phyloP scores from a whole-genome alignment of 805 yeast genomes.

The Ogataea pilisensis region DNA sequence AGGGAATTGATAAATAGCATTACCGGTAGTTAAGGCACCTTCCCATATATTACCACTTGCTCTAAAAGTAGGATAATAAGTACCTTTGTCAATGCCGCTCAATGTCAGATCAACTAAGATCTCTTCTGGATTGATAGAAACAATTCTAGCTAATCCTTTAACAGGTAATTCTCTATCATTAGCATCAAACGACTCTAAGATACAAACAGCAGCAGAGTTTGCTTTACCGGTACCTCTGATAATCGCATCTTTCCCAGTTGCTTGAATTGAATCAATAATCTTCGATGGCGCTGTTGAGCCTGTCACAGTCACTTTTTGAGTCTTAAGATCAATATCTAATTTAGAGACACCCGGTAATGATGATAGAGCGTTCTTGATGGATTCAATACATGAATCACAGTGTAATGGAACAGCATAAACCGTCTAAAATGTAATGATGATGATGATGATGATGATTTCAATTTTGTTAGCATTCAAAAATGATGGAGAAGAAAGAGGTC shows the following conservation, averaged over 20 bases:
- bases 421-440: conserved; percentile 40
- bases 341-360: conserved; percentile 46
- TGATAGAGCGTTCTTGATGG: conserved; percentile 51
- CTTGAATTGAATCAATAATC: conserved; percentile 63
- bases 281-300: conserved; percentile 76
- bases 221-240: conserved; percentile 88
- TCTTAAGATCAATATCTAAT: conserved; percentile 52
- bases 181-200: conserved; percentile 66
- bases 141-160: conserved; percentile 83
- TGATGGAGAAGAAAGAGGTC: too few relatives aligned
- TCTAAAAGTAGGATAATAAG: conserved; percentile 66
- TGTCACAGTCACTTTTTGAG: conserved; percentile 60
- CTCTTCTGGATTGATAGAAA: conserved; percentile 52
- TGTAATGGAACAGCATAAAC: conserved; percentile 85
- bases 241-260: conserved; percentile 82
- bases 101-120: conserved; percentile 72
- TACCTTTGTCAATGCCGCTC: conserved; percentile 63
- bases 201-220: conserved; percentile 87
- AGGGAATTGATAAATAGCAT: conserved; percentile 39
- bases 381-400: conserved; percentile 66
- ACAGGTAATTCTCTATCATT: conserved; percentile 53
- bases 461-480: too few relatives aligned
- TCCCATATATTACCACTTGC: conserved; percentile 70
- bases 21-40: conserved; percentile 69
- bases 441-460: too few relatives aligned